Percentiles rank a stretch among this genome's conserved stretches.
Conservation (phyloP, 2,329 filamentous ascomycete genomes). For the Neopestalotiopsis sp. region DNA sequence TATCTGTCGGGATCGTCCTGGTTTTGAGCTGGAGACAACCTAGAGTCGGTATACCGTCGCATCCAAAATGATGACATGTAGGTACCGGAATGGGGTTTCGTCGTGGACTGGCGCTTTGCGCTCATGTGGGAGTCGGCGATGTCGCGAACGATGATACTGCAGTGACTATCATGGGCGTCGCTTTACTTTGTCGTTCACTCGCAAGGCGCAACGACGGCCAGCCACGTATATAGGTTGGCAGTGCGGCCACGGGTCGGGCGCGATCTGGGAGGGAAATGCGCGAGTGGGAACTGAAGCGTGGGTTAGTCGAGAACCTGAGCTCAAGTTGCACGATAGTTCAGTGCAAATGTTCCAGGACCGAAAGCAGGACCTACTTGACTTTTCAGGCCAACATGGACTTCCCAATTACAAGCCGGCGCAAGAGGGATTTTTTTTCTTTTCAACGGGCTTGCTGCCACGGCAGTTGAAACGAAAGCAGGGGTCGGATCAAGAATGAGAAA, state of each 20-base stretch:
- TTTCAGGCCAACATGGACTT: neutral
- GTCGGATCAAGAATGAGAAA: neutral
- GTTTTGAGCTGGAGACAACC: neutral
- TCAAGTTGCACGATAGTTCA: neutral
- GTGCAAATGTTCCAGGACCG: neutral
- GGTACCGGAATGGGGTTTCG: neutral
- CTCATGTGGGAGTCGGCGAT: neutral
- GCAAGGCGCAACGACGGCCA: neutral
- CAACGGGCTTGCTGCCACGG: neutral
- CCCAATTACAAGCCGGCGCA: neutral
- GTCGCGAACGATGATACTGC: neutral
- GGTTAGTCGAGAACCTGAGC: neutral
- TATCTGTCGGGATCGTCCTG: neutral
- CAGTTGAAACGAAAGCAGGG: neutral
- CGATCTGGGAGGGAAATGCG: neutral
- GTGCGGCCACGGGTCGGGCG: neutral
- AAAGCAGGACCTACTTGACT: neutral
- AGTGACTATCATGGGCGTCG: neutral
- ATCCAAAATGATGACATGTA: slow-evolving; percentile 3
- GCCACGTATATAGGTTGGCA: neutral
- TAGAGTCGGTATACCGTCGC: neutral
- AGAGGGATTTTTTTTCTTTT: neutral
- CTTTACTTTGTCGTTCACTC: neutral
- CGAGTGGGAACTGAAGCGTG: neutral
- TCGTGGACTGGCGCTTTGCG: neutral